Evolutionary conservation across 148 eudicot genomes (phyloP).

Genomic region (Camellia japonica): DNA sequence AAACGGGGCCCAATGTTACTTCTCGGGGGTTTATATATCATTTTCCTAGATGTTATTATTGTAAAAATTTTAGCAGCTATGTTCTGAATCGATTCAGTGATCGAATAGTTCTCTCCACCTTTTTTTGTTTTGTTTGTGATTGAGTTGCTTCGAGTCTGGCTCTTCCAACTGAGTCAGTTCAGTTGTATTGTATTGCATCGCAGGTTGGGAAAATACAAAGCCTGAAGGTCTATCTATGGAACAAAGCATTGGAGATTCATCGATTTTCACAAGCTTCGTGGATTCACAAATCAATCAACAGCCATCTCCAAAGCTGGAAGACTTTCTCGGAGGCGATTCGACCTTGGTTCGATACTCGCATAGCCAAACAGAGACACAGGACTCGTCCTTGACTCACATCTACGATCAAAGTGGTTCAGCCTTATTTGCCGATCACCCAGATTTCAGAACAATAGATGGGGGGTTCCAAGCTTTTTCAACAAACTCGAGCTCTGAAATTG

Average conservation of each 20-base stretch:
- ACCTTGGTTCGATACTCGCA: conserved; percentile 33
- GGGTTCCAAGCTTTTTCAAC: conserved; percentile 59
- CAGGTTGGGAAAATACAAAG: conserved; percentile 50
- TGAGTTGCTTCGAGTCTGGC: too few species aligned
- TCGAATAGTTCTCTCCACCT: not conserved
- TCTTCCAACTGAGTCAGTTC: too few species aligned
- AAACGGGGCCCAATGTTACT: not conserved
- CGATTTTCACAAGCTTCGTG: conserved; percentile 13
- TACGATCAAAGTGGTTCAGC: conserved; percentile 43
- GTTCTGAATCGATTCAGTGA: not conserved
- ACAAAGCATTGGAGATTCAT: conserved; percentile 26
- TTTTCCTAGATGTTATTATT: too few species aligned
- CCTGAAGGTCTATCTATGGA: conserved; percentile 17
- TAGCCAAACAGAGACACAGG: conserved; percentile 60
- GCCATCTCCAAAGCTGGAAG: conserved; percentile 71
- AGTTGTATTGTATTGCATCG: not conserved
- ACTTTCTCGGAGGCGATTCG: conserved; percentile 70
- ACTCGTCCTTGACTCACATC: conserved; percentile 75
- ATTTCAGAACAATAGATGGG: conserved; percentile 32
- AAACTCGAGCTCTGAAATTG: conserved; percentile 88
- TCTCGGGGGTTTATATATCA: too few species aligned
- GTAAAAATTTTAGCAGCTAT: too few species aligned
- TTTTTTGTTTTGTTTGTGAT: too few species aligned
- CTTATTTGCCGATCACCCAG: conserved; percentile 42
- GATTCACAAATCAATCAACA: conserved; percentile 24